phyloP scores from a whole-genome alignment of 805 yeast species.

The Kluyveromyces siamensis region DNA sequence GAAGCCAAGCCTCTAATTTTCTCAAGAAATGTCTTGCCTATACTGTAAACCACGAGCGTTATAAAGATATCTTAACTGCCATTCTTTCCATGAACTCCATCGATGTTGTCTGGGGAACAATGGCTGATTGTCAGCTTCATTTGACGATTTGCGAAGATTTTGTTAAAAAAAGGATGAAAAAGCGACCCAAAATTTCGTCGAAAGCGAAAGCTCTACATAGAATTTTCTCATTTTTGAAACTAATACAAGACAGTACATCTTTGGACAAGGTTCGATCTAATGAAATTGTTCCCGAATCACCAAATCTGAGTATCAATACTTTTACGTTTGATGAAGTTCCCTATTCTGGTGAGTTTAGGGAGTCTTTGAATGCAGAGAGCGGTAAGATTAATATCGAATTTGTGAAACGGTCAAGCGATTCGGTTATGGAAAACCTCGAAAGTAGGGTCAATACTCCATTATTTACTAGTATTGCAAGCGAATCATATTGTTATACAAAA shows the following conservation, averaged over 20 bases:
- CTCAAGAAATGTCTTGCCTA: conserved; percentile 48
- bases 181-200: conserved; percentile 56
- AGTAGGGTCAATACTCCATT: conserved; percentile 23
- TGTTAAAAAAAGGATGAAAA: conserved; percentile 57
- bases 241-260: conserved; percentile 67
- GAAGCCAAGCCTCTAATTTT: conserved; percentile 66
- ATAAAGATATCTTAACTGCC: conserved; percentile 77
- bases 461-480: conserved; percentile 36
- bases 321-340: conserved; percentile 7
- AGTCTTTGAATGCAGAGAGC: conserved; percentile 34
- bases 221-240: conserved; percentile 63
- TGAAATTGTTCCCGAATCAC: conserved; percentile 16
- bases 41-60: conserved; percentile 51
- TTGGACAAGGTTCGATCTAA: conserved; percentile 20
- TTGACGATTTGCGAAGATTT: conserved; percentile 69
- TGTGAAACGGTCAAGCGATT: conserved; percentile 6
- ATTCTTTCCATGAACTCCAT: conserved; percentile 80
- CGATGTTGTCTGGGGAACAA: conserved; percentile 85
- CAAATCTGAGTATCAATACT: no score
- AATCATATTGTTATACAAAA: conserved; percentile 27
- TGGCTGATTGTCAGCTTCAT: conserved; percentile 75
- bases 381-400: conserved; percentile 42
- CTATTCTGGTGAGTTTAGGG: conserved; percentile 15
- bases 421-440: neutral
- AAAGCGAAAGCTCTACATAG: conserved; percentile 74